Percentiles rank a stretch among this genome's conserved stretches.
phyloP scores from a whole-genome alignment of 345 rosid genomes.

The Jatropha curcas region DNA sequence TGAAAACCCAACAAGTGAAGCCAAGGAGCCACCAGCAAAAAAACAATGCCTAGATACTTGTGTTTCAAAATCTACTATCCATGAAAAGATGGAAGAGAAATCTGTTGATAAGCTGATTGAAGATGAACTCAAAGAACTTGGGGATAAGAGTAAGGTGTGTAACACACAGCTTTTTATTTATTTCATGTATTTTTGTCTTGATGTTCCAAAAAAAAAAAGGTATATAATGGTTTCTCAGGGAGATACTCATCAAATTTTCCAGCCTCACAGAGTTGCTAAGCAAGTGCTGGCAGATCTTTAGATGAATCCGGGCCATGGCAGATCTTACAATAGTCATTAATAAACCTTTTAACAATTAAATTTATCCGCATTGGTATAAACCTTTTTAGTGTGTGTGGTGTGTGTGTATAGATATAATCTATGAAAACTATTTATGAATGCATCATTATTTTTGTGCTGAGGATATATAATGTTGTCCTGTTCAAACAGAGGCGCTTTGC shows the following conservation, averaged over 20 bases:
- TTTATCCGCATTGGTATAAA: too few relatives aligned
- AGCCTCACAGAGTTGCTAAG: too few relatives aligned
- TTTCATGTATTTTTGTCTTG: background rate
- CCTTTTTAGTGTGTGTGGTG: too few relatives aligned
- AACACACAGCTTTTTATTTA: background rate
- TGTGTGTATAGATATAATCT: too few relatives aligned
- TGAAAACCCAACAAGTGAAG: constrained; percentile 36
- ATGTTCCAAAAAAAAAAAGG: background rate
- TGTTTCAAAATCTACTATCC: constrained; percentile 31
- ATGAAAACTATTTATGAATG: background rate
- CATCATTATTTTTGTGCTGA: constrained; percentile 2
- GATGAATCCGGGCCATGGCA: too few relatives aligned
- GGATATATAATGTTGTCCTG: constrained; percentile 13
- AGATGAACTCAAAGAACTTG: constrained; percentile 86
- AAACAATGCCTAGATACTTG: constrained; percentile 56
- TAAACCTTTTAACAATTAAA: too few relatives aligned
- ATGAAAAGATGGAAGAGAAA: constrained; percentile 47
- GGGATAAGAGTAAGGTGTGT: constrained; percentile 85
- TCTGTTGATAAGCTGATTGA: constrained; percentile 92
- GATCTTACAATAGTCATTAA: too few relatives aligned
- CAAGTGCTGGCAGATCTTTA: too few relatives aligned
- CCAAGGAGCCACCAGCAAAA: constrained; percentile 62
- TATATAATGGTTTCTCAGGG: background rate
- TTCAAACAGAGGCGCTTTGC: constrained; percentile 68
- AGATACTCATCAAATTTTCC: background rate